Base-by-base conservation (phyloP, 805 yeast species). In the Metschnikowia cerradonensis region DNA sequence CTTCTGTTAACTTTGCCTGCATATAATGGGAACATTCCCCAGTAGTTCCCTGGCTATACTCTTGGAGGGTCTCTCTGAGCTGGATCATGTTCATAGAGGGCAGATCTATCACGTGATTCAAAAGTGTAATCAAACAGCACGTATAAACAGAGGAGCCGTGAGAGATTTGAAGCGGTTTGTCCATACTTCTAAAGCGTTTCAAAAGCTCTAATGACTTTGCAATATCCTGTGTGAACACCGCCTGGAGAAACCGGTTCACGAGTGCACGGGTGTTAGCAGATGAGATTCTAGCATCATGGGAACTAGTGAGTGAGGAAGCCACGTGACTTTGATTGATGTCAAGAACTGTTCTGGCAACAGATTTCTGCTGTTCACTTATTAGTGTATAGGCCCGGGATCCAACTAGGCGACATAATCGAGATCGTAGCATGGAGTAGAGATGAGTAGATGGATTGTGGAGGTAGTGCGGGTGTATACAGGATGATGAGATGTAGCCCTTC, bases 191-290 rank as follows among this genome's bases (percentile, higher is more conserved):
- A 11, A 56, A 22, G 8, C 30, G 34, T 10, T 35, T 42, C 7
- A 56, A 49, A 10, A 31, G 31, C 3, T 22, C 39, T 13, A 43
- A 19, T 0, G 61, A 57, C 5, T 20, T 37, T 5, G 41, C 17
- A 32, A 34, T 15, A 45, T 58, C 56, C 37, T 52, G 47, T 14
- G 38, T 26, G 39, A 55, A 55, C 6, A 53, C 56, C 5, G 59
- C 51, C 45, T 52, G 50, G 22, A 58, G 54, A 41, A 58, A 55
- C 3, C 42, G 54, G 47, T 54, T 55, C 34, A 58, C 51, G 13
- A 52, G 52, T 10, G 47, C 30, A 15, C 52, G 48, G 19, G 48
- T 44, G 4, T 49, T 56, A 20, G 41, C 45, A 39, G 49, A 49
- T 14, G 50, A 19, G n/a, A 51, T 45, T 17, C 39, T 41, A 5